Percentiles rank a stretch among this genome's conserved stretches.
Evolutionary conservation across 2,329 filamentous ascomycete genomes (phyloP).

Genomic region (Lasiodiplodia citricola): DNA sequence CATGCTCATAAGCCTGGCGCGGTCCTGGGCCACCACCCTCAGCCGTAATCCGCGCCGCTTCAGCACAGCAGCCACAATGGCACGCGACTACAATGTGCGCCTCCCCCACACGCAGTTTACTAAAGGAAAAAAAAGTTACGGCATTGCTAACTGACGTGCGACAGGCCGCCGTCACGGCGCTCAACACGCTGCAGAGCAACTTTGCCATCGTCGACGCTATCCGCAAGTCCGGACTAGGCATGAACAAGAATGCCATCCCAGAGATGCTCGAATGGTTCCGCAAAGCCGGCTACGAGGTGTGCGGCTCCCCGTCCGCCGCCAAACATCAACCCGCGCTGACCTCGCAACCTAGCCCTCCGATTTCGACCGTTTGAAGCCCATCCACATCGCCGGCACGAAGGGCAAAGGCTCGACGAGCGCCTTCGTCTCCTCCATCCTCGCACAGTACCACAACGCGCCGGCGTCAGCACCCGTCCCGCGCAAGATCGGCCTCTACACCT

Average conservation of each 20-base stretch:
- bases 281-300: conserved; percentile 75
- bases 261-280: conserved; percentile 81
- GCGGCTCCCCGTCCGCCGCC: conserved; percentile 38
- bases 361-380: conserved; percentile 63
- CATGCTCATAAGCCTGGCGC: conserved; percentile 25
- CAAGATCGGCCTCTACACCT: conserved; percentile 81
- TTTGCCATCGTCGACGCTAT: conserved; percentile 78
- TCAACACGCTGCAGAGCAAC: conserved; percentile 82
- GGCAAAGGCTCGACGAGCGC: conserved; percentile 91
- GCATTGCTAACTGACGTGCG: not conserved
- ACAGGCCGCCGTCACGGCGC: conserved; percentile 72
- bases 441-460: conserved; percentile 59
- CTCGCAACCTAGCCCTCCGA: conserved; percentile 60
- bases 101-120: not conserved
- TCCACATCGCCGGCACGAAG: conserved; percentile 93
- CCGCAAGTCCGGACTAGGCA: conserved; percentile 71
- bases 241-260: conserved; percentile 77
- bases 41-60: conserved; percentile 10
- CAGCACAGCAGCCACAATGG: conserved; percentile 24
- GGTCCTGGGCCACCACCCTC: conserved; percentile 16
- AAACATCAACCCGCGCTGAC: not conserved
- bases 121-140: not conserved
- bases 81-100: conserved; percentile 30
- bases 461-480: conserved; percentile 42
- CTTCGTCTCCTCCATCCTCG: conserved; percentile 80